These are phyloP conservation scores for Solanum medicagineum DNA, from an alignment of 257 asterid species.

Conservation along the genomic window DNA sequence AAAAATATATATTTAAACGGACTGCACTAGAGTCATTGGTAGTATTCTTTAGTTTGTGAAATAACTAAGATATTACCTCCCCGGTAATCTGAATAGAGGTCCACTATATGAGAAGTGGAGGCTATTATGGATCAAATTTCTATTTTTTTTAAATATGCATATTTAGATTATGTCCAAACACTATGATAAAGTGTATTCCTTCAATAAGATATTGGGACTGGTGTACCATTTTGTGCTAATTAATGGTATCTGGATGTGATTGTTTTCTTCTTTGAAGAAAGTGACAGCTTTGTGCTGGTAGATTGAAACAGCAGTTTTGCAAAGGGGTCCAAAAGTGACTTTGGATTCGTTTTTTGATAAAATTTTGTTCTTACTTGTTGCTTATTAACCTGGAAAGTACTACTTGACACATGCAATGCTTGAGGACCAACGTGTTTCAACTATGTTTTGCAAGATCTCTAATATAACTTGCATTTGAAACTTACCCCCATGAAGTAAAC, in stretches of 20 bases:
- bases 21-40: not conserved
- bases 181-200: not conserved
- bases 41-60: not conserved
- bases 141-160: not conserved
- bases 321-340: not conserved
- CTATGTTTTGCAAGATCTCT: not conserved
- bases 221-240: not conserved
- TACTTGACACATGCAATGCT: not conserved
- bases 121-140: not conserved
- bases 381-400: not conserved
- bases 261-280: not conserved
- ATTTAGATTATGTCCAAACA: not conserved
- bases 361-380: not conserved
- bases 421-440: not conserved
- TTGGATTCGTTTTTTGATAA: not conserved
- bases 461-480: not conserved
- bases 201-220: not conserved
- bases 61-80: not conserved
- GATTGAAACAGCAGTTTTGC: not conserved
- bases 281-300: not conserved
- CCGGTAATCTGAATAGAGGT: not conserved
- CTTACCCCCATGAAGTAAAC: not conserved
- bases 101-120: not conserved
- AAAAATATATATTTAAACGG: not conserved
- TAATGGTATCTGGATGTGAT: not conserved